Evolutionary conservation across 179 eudicot species (phyloP).

Genomic region (Vitellaria paradoxa): DNA sequence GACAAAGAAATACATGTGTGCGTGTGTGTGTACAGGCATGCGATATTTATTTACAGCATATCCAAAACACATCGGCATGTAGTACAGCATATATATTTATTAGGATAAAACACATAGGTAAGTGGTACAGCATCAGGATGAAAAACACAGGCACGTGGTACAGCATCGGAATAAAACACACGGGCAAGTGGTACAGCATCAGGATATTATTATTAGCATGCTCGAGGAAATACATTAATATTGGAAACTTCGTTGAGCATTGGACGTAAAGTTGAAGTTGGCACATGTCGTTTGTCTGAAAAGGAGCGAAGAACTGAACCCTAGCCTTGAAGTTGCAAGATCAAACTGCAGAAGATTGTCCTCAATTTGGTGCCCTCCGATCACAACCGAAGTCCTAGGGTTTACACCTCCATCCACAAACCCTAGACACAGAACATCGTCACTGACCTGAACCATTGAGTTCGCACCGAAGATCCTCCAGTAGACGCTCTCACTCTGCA

Average conservation of each 20-base stretch:
- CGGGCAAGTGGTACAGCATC: too few species aligned
- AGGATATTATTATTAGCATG: too few species aligned
- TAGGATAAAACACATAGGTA: too few species aligned
- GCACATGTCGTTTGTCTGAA: slow-evolving; percentile 32
- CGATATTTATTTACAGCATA: too few species aligned
- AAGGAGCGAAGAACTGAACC: slow-evolving; percentile 50
- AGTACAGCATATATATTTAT: too few species aligned
- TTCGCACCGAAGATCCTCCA: slow-evolving; percentile 57
- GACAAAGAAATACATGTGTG: too few species aligned
- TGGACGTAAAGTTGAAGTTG: slow-evolving; percentile 38
- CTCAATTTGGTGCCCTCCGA: slow-evolving; percentile 64
- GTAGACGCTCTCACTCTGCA: slow-evolving; percentile 26
- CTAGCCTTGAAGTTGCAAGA: slow-evolving; percentile 37
- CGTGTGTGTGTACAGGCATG: too few species aligned
- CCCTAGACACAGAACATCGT: slow-evolving; percentile 44
- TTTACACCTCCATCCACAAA: slow-evolving; percentile 47
- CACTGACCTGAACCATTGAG: slow-evolving; percentile 42
- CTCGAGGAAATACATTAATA: too few species aligned
- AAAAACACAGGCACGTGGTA: too few species aligned
- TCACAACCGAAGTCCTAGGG: slow-evolving; percentile 41
- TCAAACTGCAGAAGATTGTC: slow-evolving; percentile 63
- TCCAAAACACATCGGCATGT: too few species aligned
- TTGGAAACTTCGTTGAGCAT: not conserved
- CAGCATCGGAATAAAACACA: too few species aligned
- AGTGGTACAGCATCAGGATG: too few species aligned